Evolutionary conservation across 2,329 filamentous ascomycete genomes (phyloP), one percentile per base, ranked within the genome.

Genomic region (Fusarium sublunatum): DNA sequence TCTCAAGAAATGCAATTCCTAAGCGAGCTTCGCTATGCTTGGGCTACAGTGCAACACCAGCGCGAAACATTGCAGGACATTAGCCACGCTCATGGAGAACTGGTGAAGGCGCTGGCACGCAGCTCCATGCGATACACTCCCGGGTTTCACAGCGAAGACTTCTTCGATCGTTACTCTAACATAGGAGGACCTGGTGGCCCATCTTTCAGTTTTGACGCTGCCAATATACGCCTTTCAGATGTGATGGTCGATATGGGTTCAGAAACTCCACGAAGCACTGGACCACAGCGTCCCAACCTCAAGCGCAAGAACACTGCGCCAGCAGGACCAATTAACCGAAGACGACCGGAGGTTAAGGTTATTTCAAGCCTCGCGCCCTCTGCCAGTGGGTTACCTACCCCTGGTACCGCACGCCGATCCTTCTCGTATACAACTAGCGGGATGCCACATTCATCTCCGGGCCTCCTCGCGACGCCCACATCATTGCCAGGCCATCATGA

Each of bases 111-210:
- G 4, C 75, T 92, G 19, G 83, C 86, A 1, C 87, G 83, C 50
- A 91, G 86, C 61, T 65, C 72, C 7, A 88, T 91, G 83, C 79
- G 90, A 9, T 92, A 92, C 66, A 88, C 88, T 1, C 89, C 91
- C 0, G 90, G 91, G 2, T 94, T 95, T 70, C 91, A 95, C 60
- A 84, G 93, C 12, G 92, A 95, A 64, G 91, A 95, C 72, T 96
- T 96, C 75, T 93, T 95, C 68, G 91, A 95, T 68, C 84, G 92
- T 26, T 96, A 96, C 58, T 77, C 79, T 1, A 85, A 83, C 55
- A 81, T 87, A 40, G 80, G 81, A 1, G 81, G 83, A 0, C 79
- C 79, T 19, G 87, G 86, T 0, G 89, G 88, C 1, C 82, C 87
- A 53, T 80, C 83, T 0, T 85, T 82, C 64, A 79, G 76, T 6